Conservation (phyloP, 2,329 filamentous ascomycete species). For the Monilinia fructicola region DNA sequence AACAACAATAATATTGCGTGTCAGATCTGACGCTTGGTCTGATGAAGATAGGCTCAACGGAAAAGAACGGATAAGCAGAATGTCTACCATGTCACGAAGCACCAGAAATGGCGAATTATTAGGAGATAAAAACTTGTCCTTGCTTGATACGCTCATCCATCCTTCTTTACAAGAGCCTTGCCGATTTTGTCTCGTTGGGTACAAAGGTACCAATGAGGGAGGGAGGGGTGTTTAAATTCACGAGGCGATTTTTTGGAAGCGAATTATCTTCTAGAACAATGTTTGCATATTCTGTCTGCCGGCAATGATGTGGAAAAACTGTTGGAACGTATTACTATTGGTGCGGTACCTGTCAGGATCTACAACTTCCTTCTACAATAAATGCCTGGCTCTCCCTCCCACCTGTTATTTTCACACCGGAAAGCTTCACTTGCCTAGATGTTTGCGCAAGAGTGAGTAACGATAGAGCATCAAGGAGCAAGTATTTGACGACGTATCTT, state of each 20-base stretch:
- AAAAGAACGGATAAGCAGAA: constrained; percentile 2
- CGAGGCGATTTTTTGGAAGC: neutral
- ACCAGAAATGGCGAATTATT: constrained; percentile 2
- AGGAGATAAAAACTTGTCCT: constrained; percentile 19
- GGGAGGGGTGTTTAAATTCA: neutral
- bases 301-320: neutral
- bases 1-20: neutral
- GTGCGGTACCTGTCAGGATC: neutral
- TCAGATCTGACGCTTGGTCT: neutral
- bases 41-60: neutral
- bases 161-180: neutral
- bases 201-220: constrained; percentile 1
- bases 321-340: neutral
- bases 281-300: constrained; percentile 10
- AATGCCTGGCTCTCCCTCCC: neutral
- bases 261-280: constrained; percentile 5
- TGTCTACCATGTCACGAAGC: neutral
- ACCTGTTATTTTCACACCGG: neutral
- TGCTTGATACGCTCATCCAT: constrained; percentile 19
- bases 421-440: neutral
- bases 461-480: neutral
- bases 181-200: neutral
- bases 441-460: neutral
- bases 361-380: constrained; percentile 1
- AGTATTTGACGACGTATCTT: neutral